A percentile compares a stretch with the other conserved stretches of the same genome.
phyloP scores from a whole-genome alignment of 108 stramenopile species.

The Nitzschia sp. region DNA sequence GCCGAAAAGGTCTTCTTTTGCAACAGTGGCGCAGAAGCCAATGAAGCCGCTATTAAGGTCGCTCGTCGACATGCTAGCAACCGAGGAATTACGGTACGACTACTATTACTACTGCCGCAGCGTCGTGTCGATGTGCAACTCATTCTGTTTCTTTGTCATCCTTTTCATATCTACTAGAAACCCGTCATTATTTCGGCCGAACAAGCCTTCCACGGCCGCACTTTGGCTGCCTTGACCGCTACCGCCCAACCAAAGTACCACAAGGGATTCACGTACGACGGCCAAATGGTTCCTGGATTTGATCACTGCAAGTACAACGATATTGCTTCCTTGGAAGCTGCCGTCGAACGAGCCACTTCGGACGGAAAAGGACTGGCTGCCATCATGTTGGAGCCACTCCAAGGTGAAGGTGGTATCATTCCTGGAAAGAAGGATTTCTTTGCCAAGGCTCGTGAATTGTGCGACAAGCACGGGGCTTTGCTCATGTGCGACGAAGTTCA shows the following conservation, averaged over 20 bases:
- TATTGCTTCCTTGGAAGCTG: slow-evolving; percentile 67
- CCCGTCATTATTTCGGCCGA: slow-evolving; percentile 95
- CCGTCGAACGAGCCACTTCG: slow-evolving; percentile 76
- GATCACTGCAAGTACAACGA: slow-evolving; percentile 92
- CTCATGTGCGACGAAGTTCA: slow-evolving; percentile 98
- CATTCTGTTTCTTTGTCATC: background rate
- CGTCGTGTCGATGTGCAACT: background rate
- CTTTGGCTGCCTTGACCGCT: slow-evolving; percentile 91
- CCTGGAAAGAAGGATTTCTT: slow-evolving; percentile 88
- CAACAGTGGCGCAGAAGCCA: slow-evolving; percentile 97
- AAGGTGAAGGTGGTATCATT: slow-evolving; percentile 97
- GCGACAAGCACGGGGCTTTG: slow-evolving; percentile 86
- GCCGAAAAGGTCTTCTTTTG: slow-evolving; percentile 98
- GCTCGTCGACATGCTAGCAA: slow-evolving; percentile 87
- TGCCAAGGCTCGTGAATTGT: slow-evolving; percentile 69
- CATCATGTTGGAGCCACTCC: slow-evolving; percentile 95
- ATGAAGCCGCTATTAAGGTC: slow-evolving; percentile 96
- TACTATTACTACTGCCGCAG: too few species aligned
- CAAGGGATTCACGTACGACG: slow-evolving; percentile 85
- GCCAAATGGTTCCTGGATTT: slow-evolving; percentile 90
- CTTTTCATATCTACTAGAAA: slow-evolving; percentile 54
- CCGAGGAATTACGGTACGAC: slow-evolving; percentile 75
- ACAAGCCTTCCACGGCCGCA: slow-evolving; percentile 95
- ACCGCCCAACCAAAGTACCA: slow-evolving; percentile 98
- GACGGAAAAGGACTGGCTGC: slow-evolving; percentile 87